A percentile compares a stretch with the other conserved stretches of the same genome.
These are phyloP conservation scores for Lactuca sativa DNA, from an alignment of 129 eudicot species.

Conservation along the genomic window DNA sequence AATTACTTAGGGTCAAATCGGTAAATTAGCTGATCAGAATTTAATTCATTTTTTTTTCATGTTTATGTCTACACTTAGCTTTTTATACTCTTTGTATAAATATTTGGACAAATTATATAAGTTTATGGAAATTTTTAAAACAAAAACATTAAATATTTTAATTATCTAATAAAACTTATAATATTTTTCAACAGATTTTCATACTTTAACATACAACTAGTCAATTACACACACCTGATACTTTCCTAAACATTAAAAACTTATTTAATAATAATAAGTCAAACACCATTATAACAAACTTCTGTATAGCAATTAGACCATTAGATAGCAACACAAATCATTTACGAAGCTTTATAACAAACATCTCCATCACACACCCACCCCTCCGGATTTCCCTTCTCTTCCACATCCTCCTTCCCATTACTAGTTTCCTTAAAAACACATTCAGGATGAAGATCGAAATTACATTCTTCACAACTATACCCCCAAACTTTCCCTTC, in stretches of 20 bases:
- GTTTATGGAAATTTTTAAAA: too few species aligned
- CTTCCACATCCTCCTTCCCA: slow-evolving; percentile 26
- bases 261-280: neutral
- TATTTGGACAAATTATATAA: too few species aligned
- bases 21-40: slow-evolving; percentile 13
- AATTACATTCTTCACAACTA: slow-evolving; percentile 63
- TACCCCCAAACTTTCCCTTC: slow-evolving; percentile 62
- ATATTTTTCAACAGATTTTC: too few species aligned
- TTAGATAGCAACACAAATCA: neutral
- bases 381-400: slow-evolving; percentile 40
- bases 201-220: too few species aligned
- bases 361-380: slow-evolving; percentile 81
- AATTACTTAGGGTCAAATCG: slow-evolving; percentile 5
- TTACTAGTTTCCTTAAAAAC: slow-evolving; percentile 41
- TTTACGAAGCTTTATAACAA: slow-evolving; percentile 46
- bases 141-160: too few species aligned
- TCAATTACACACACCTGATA: neutral
- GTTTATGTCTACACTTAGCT: neutral
- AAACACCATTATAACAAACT: neutral
- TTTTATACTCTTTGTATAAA: too few species aligned
- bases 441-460: slow-evolving; percentile 77
- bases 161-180: too few species aligned
- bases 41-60: slow-evolving; percentile 15
- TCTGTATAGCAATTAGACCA: neutral
- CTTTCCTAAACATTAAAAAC: neutral